Evolutionary conservation across 2,329 filamentous ascomycete genomes (phyloP), one percentile per base, ranked within the genome.

Genomic region (Lojkania enalia): DNA sequence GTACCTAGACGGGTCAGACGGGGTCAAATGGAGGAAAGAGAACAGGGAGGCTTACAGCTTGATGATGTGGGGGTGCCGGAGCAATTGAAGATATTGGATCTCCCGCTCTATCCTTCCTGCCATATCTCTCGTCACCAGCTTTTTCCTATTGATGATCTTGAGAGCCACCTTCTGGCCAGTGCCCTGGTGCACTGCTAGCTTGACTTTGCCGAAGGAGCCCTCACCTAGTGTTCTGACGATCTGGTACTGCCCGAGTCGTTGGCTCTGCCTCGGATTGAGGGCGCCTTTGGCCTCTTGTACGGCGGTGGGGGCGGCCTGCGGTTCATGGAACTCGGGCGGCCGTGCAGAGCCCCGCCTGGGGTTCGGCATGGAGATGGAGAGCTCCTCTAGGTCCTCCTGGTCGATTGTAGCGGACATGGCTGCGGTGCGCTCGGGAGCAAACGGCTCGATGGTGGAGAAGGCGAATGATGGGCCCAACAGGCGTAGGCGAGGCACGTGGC

Each of bases 171-270:
- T 89, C 71, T 97, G 91, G 54, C 88, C 88, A 57, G 89, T 97
- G 57, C 90, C 85, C 63, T 90, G 85, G 69, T 99, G 94, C 31
- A 91, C 87, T 16, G 94, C 94, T 60, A 99, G 82, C 78, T 97
- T 97, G 69, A 99, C 94, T 76, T 99, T 99, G 61, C 94, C 94
- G 70, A 99, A 99, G 2, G 91, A 96, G 35, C 94, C 94, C 74
- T 99, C 94, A 44, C 94, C 94, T 12, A 99, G 80, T 13, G 92
- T 96, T 69, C 85, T 86, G 58, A 96, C 79, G 45, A 96, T 86
- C 61, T 87, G 88, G 76, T 99, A 99, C 71, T 91, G 88, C 55
- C 90, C 90, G 63, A 97, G 84, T 56, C 92, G 85, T 75, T 92
- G 87, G 74, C 88, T 89, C 53, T 84, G 82, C 74, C 81, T 85